Percentiles rank a stretch among this genome's conserved stretches.
These are phyloP conservation scores for Saccharomyces hybrid DNA, from an alignment of 1,139 yeast genomes.

Conservation along the genomic window DNA sequence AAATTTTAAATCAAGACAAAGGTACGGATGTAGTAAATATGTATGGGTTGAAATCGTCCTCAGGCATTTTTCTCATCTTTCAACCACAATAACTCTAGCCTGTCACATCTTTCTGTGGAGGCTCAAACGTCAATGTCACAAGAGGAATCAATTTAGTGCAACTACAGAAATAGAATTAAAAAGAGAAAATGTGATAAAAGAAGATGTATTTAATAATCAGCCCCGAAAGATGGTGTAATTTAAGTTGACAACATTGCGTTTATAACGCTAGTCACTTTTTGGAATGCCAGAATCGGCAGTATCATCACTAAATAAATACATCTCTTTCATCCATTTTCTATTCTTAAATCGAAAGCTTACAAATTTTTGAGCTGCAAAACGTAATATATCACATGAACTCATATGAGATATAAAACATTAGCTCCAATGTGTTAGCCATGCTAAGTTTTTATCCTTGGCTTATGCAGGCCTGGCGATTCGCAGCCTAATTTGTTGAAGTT, in stretches of 20 bases:
- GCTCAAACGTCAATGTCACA: not conserved
- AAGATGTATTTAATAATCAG: constrained; percentile 20
- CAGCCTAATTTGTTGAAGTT: too few species aligned
- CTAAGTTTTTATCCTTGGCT: not conserved
- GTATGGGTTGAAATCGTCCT: not conserved
- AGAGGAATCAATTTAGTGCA: not conserved
- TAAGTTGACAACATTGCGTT: constrained; percentile 33
- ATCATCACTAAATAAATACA: constrained; percentile 28
- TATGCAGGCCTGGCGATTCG: too few species aligned
- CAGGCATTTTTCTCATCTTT: too few species aligned
- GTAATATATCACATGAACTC: constrained; percentile 5
- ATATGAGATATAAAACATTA: constrained; percentile 3
- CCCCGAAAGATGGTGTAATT: constrained; percentile 36
- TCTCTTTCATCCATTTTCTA: not conserved
- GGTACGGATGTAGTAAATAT: not conserved
- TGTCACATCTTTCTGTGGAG: too few species aligned
- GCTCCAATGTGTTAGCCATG: not conserved
- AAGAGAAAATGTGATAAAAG: not conserved
- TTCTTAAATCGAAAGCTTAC: not conserved
- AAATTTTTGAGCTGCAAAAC: not conserved
- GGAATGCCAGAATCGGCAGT: constrained; percentile 28
- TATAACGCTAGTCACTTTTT: constrained; percentile 31
- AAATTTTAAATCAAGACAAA: not conserved
- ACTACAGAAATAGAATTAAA: not conserved
- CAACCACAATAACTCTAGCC: too few species aligned